Evolutionary conservation across 371 early-diverging fungal species (phyloP).

Genomic region (Zychaea mexicana): DNA sequence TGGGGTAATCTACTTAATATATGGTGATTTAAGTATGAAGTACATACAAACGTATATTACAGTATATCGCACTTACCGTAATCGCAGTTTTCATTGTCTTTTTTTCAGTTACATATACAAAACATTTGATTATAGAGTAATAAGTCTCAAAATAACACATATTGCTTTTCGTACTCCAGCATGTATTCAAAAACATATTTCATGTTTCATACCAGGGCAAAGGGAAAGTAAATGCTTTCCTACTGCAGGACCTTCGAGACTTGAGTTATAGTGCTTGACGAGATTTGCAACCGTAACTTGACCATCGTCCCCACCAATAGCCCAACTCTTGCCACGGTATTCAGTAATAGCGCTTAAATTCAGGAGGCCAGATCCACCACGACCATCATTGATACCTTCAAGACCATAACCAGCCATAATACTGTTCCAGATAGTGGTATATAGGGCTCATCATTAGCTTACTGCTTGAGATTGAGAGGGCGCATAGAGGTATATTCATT

Average conservation of each 20-base stretch:
- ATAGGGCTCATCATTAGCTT: too few relatives aligned
- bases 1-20: background rate
- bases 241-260: conserved; percentile 31
- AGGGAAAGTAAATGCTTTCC: conserved; percentile 17
- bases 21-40: background rate
- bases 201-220: background rate
- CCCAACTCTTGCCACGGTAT: conserved; percentile 49
- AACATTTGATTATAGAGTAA: background rate
- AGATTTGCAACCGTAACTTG: conserved; percentile 42
- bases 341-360: conserved; percentile 28
- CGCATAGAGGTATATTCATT: too few relatives aligned
- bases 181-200: background rate
- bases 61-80: too few relatives aligned
- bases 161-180: background rate
- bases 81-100: background rate
- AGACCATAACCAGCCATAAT: conserved; percentile 45
- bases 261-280: conserved; percentile 36
- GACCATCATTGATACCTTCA: conserved; percentile 18
- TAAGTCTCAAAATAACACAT: background rate
- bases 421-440: too few relatives aligned
- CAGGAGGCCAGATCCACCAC: conserved; percentile 17
- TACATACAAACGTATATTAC: background rate
- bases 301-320: conserved; percentile 41
- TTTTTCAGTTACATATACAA: too few relatives aligned
- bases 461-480: too few relatives aligned